phyloP scores from a whole-genome alignment of 345 rosid species.

The Syzygium aqueum region DNA sequence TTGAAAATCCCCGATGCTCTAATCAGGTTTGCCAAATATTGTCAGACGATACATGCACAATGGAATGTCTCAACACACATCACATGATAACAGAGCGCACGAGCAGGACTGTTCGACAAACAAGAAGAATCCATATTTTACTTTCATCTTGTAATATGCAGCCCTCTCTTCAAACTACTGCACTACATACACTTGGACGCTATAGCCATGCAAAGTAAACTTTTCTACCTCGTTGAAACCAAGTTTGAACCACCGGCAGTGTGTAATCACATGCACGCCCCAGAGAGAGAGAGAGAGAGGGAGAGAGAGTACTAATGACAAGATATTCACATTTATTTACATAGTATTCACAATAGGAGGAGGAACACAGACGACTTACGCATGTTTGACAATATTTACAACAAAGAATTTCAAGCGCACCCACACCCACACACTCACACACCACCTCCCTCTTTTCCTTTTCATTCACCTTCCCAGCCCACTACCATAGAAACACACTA shows the following conservation, averaged over 20 bases:
- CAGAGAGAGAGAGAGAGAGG: not conserved
- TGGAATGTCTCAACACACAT: not conserved
- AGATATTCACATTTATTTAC: conserved; percentile 4
- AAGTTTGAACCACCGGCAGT: not conserved
- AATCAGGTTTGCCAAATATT: not conserved
- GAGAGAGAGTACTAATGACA: not conserved
- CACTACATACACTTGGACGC: not conserved
- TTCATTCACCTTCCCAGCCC: not conserved
- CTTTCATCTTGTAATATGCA: not conserved
- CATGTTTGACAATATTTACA: conserved; percentile 13
- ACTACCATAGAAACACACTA: not conserved
- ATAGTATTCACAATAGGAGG: conserved; percentile 2
- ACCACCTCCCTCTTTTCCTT: not conserved
- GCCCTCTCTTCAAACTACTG: not conserved
- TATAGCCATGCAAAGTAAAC: not conserved
- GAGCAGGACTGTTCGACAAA: not conserved
- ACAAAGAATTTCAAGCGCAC: conserved; percentile 18
- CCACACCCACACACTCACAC: not conserved
- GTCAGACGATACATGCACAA: rapidly evolving
- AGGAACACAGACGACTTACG: not conserved
- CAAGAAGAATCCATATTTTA: not conserved
- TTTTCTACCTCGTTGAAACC: not conserved
- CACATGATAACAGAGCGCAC: not conserved
- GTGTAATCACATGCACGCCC: not conserved
- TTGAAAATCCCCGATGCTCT: not conserved